These are phyloP conservation scores for Fusarium citri DNA, from an alignment of 2,329 filamentous ascomycete genomes.

Conservation along the genomic window DNA sequence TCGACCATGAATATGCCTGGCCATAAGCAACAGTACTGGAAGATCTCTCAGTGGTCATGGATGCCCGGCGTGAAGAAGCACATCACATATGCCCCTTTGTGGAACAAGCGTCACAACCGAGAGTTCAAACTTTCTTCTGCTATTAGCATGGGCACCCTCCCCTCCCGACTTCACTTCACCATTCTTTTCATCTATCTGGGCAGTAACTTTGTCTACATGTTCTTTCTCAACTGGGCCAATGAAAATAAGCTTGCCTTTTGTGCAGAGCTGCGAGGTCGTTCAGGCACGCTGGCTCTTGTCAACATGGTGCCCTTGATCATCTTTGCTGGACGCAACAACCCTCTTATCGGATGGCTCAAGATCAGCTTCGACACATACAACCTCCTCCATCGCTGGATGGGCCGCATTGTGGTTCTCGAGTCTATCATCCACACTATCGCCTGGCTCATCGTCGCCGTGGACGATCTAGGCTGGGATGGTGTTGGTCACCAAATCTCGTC, in stretches of 20 bases:
- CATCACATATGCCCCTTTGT: slow-evolving; percentile 70
- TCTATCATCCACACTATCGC: slow-evolving; percentile 74
- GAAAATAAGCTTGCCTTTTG: slow-evolving; percentile 72
- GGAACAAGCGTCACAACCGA: slow-evolving; percentile 74
- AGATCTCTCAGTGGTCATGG: slow-evolving; percentile 66
- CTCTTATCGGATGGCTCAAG: slow-evolving; percentile 81
- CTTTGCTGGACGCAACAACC: slow-evolving; percentile 92
- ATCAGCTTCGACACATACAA: slow-evolving; percentile 99
- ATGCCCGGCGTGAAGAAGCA: slow-evolving; percentile 72
- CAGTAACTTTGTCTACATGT: slow-evolving; percentile 73
- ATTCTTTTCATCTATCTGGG: slow-evolving; percentile 67
- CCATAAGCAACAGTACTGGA: slow-evolving; percentile 70
- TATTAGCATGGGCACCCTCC: slow-evolving; percentile 70
- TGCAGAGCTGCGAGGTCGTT: slow-evolving; percentile 86
- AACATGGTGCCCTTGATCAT: slow-evolving; percentile 95
- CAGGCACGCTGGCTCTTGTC: slow-evolving; percentile 83
- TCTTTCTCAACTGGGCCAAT: slow-evolving; percentile 69
- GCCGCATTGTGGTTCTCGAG: slow-evolving; percentile 77
- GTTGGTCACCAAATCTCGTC: slow-evolving; percentile 65
- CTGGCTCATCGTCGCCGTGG: slow-evolving; percentile 79
- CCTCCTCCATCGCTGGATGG: slow-evolving; percentile 76
- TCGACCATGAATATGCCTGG: slow-evolving; percentile 66
- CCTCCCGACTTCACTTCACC: slow-evolving; percentile 71
- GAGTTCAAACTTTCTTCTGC: slow-evolving; percentile 72
- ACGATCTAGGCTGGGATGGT: slow-evolving; percentile 71